phyloP scores from a whole-genome alignment of 2,329 filamentous ascomycete genomes.

The Verticillium klebahnii region DNA sequence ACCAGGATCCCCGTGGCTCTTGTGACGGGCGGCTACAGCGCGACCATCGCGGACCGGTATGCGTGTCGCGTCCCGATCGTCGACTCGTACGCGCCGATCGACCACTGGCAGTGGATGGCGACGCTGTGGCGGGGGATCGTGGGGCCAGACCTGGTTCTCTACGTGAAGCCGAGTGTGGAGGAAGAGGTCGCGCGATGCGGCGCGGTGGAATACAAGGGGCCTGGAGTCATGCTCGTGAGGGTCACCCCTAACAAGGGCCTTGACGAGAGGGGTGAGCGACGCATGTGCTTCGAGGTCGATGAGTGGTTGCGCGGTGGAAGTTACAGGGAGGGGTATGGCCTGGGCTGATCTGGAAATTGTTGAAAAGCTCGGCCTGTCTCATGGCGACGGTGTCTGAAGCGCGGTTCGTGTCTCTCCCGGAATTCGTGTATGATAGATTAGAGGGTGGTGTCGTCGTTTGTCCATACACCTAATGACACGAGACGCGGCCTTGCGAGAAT shows the following conservation, averaged over 20 bases:
- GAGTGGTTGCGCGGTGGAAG: constrained; percentile 64
- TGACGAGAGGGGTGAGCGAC: constrained; percentile 65
- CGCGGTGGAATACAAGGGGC: constrained; percentile 54
- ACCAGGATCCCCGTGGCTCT: constrained; percentile 63
- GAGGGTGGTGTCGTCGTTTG: neutral
- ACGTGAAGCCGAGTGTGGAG: constrained; percentile 42
- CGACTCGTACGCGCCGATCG: constrained; percentile 74
- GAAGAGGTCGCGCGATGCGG: constrained; percentile 32
- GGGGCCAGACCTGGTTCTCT: constrained; percentile 75
- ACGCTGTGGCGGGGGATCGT: constrained; percentile 86
- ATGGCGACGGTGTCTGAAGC: neutral
- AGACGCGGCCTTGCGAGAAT: neutral
- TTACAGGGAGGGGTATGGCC: constrained; percentile 27
- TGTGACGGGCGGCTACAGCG: constrained; percentile 72
- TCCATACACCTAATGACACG: neutral
- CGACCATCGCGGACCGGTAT: constrained; percentile 72
- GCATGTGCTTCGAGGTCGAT: constrained; percentile 81
- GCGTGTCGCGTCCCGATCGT: constrained; percentile 69
- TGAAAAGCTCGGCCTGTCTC: too few species aligned
- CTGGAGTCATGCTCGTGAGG: constrained; percentile 50
- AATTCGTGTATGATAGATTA: neutral
- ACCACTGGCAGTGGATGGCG: constrained; percentile 98
- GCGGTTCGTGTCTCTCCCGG: neutral
- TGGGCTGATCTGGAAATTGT: neutral
- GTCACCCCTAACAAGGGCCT: constrained; percentile 39